phyloP scores from a whole-genome alignment of 345 rosid species.

The Balakata baccata region DNA sequence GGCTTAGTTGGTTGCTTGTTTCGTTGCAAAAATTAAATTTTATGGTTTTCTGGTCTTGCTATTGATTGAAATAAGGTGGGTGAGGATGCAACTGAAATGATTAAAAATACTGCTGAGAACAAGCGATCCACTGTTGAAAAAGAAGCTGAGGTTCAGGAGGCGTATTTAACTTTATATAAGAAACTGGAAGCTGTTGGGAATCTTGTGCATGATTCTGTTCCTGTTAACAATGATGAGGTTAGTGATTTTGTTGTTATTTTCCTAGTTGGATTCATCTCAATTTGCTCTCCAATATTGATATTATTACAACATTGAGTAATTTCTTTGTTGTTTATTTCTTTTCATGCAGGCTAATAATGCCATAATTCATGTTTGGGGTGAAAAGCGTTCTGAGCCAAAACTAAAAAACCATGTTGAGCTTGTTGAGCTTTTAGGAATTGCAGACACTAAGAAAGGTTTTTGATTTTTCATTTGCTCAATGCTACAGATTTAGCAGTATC shows the following conservation, averaged over 20 bases:
- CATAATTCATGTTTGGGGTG: conserved; percentile 59
- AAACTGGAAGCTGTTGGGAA: conserved; percentile 70
- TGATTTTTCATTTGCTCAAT: background rate
- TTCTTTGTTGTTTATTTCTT: background rate
- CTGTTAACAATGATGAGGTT: conserved; percentile 71
- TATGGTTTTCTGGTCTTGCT: background rate
- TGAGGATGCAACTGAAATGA: conserved; percentile 53
- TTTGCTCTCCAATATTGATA: background rate
- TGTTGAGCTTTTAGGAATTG: conserved; percentile 79
- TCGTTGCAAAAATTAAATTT: too few relatives aligned
- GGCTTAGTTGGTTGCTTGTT: background rate
- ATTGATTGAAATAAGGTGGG: conserved; percentile 30
- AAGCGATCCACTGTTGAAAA: conserved; percentile 47
- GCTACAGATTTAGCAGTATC: background rate
- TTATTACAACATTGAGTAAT: background rate
- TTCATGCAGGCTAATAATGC: conserved; percentile 60
- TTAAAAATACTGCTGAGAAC: conserved; percentile 51
- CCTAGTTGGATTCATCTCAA: background rate
- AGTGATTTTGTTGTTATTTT: background rate
- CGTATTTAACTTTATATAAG: conserved; percentile 48
- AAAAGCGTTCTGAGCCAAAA: conserved; percentile 50
- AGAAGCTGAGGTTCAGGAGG: conserved; percentile 69
- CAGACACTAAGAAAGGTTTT: conserved; percentile 71
- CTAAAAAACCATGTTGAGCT: conserved; percentile 88
- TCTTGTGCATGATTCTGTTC: conserved; percentile 88